Conservation (phyloP, 1,284 basidiomycete genomes). For the Caloboletus firmus region DNA sequence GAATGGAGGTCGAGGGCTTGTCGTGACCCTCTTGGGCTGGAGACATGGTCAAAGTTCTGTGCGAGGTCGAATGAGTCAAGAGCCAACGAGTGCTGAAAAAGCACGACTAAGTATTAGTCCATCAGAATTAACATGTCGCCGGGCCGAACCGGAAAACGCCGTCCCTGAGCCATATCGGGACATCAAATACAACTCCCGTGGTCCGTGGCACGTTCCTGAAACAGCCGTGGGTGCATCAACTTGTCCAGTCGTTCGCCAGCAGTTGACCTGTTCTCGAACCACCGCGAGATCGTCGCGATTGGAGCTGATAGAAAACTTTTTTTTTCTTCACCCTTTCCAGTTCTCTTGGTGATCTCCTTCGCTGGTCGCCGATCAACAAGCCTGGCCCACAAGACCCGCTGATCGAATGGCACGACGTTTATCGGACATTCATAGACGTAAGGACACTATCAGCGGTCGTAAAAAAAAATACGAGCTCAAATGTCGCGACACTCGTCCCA, state of each 20-base stretch:
- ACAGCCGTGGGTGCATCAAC: slow-evolving; percentile 18
- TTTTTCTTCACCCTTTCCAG: slow-evolving; percentile 5
- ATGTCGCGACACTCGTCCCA: slow-evolving; percentile 1
- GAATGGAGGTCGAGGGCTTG: slow-evolving; percentile 45
- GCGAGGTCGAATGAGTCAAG: slow-evolving; percentile 11
- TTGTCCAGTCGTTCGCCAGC: slow-evolving; percentile 13
- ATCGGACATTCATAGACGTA: slow-evolving; percentile 3
- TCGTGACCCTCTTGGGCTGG: slow-evolving; percentile 45
- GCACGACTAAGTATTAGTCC: slow-evolving; percentile 30
- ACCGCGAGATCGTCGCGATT: slow-evolving; percentile 31
- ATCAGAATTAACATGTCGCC: slow-evolving; percentile 8
- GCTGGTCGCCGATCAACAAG: slow-evolving; percentile 27
- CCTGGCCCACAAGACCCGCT: slow-evolving; percentile 7
- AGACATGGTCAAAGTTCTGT: slow-evolving; percentile 34
- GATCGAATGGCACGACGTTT: slow-evolving; percentile 1
- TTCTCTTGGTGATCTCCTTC: slow-evolving; percentile 4
- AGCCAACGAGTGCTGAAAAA: slow-evolving; percentile 4
- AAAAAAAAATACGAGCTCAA: neutral
- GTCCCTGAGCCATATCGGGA: slow-evolving; percentile 30
- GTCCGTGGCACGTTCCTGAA: slow-evolving; percentile 30
- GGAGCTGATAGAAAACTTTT: slow-evolving; percentile 23
- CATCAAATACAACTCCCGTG: slow-evolving; percentile 12
- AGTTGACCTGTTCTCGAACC: slow-evolving; percentile 18
- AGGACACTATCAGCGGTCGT: slow-evolving; percentile 5
- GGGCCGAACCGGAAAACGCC: slow-evolving; percentile 34